Percentiles rank a stretch among this genome's conserved stretches.
Conservation (phyloP, 1,284 basidiomycete genomes). For the Golubevia sp. region DNA sequence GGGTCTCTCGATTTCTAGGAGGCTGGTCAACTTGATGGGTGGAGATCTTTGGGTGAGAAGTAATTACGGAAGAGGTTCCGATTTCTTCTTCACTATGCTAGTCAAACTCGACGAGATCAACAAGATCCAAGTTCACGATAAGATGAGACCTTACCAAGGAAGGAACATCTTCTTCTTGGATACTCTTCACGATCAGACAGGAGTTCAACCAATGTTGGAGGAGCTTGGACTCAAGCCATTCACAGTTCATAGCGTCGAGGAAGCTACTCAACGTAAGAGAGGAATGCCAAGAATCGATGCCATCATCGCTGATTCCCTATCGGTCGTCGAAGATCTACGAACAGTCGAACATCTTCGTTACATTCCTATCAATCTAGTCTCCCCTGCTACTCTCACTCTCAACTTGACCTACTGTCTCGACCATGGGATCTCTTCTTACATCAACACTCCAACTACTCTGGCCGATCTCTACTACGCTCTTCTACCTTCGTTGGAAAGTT, state of each 20-base stretch:
- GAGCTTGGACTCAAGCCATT: conserved; percentile 82
- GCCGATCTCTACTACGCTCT: conserved; percentile 91
- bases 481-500: conserved; percentile 90
- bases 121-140: conserved; percentile 44
- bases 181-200: conserved; percentile 76
- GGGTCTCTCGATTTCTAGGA: conserved; percentile 74
- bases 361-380: conserved; percentile 93
- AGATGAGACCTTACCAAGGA: conserved; percentile 53
- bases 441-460: conserved; percentile 84
- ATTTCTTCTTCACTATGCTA: conserved; percentile 92
- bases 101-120: conserved; percentile 55
- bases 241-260: conserved; percentile 75
- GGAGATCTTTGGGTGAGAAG: conserved; percentile 99
- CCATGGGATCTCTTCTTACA: conserved; percentile 85
- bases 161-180: conserved; percentile 80
- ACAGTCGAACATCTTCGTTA: conserved; percentile 94
- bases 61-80: conserved; percentile 82
- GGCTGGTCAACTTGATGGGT: conserved; percentile 94
- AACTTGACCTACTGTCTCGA: conserved; percentile 72
- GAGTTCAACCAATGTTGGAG: conserved; percentile 77
- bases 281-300: conserved; percentile 89
- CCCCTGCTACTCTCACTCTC: conserved; percentile 66
- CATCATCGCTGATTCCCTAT: conserved; percentile 87
- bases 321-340: conserved; percentile 82
- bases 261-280: conserved; percentile 74